Evolutionary conservation across 805 yeast species (phyloP).

Genomic region (Kuraishia hungarica): DNA sequence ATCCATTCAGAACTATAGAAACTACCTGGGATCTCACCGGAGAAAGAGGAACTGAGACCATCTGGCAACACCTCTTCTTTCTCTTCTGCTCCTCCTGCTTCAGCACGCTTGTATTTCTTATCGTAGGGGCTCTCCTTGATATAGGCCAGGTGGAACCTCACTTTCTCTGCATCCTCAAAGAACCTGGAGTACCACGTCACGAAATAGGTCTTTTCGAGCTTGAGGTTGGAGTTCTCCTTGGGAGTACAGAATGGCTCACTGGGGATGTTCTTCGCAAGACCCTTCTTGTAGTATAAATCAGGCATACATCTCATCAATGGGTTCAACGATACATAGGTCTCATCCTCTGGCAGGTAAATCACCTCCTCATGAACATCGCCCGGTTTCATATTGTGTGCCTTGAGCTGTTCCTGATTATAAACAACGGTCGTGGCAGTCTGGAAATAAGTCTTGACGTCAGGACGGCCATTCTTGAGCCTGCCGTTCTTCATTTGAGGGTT

Average conservation of each 20-base stretch:
- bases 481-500: slow-evolving; percentile 73
- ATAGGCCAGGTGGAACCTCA: slow-evolving; percentile 58
- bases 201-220: slow-evolving; percentile 59
- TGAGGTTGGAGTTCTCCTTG: slow-evolving; percentile 46
- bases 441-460: slow-evolving; percentile 72
- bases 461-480: slow-evolving; percentile 51
- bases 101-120: slow-evolving; percentile 45
- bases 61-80: slow-evolving; percentile 6
- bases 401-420: slow-evolving; percentile 50
- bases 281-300: slow-evolving; percentile 57
- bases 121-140: slow-evolving; percentile 46
- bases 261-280: slow-evolving; percentile 39
- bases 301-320: slow-evolving; percentile 87
- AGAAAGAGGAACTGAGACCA: background rate
- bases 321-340: slow-evolving; percentile 60
- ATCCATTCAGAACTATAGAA: slow-evolving; percentile 74
- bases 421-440: slow-evolving; percentile 55
- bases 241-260: slow-evolving; percentile 89
- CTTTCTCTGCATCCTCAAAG: slow-evolving; percentile 53
- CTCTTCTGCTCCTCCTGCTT: no score
- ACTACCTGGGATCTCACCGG: slow-evolving; percentile 25
- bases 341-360: slow-evolving; percentile 53
- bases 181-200: slow-evolving; percentile 72
- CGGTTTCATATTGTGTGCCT: slow-evolving; percentile 67
- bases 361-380: slow-evolving; percentile 52